Conservation (phyloP, 2,329 filamentous ascomycete genomes). For the Samsoniella hepiali region DNA sequence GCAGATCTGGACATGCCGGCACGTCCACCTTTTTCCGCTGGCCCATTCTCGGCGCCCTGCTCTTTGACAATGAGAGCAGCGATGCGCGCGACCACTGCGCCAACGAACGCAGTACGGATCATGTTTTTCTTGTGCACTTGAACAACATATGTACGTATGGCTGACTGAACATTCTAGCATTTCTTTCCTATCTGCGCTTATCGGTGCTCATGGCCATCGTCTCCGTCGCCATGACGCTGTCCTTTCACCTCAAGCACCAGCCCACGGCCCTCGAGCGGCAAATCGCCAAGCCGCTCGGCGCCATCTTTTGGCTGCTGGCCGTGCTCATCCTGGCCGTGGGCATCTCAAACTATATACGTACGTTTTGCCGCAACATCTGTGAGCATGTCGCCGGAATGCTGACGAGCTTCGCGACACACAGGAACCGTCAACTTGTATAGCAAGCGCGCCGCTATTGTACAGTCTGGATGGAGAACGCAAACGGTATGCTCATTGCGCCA, state of each 20-base stretch:
- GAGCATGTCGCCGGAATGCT: background rate
- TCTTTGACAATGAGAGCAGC: conserved; percentile 72
- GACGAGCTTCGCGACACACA: conserved; percentile 24
- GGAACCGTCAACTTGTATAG: conserved; percentile 78
- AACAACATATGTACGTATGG: background rate
- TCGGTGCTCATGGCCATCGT: conserved; percentile 90
- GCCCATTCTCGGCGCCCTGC: conserved; percentile 63
- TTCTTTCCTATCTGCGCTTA: conserved; percentile 87
- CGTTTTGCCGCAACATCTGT: conserved; percentile 23
- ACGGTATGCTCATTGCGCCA: conserved; percentile 48
- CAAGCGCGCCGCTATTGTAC: conserved; percentile 74
- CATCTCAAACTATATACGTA: conserved; percentile 81
- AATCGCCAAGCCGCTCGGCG: conserved; percentile 78
- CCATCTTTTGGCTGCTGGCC: conserved; percentile 82
- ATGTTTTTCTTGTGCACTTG: too few species aligned
- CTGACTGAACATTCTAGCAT: conserved; percentile 44
- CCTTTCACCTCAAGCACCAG: conserved; percentile 79
- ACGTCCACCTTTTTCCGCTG: conserved; percentile 52
- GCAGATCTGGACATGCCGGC: conserved; percentile 26
- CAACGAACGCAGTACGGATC: conserved; percentile 63
- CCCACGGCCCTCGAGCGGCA: conserved; percentile 68
- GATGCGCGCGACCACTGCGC: conserved; percentile 77
- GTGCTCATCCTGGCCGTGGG: conserved; percentile 74
- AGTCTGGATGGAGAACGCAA: conserved; percentile 92
- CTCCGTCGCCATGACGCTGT: conserved; percentile 83